phyloP scores from a whole-genome alignment of 179 eudicot species.

The Silene noctiflora region DNA sequence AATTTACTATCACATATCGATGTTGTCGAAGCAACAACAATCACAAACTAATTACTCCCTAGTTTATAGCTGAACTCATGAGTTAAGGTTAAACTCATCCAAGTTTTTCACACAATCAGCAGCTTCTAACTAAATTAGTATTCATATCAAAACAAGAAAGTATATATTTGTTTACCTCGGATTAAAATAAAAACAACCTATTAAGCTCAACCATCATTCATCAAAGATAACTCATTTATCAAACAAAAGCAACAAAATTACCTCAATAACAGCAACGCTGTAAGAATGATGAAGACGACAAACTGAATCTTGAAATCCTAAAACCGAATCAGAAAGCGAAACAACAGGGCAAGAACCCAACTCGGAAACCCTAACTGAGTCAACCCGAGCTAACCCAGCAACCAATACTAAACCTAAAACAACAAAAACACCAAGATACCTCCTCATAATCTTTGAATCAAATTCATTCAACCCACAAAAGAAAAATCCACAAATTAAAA shows the following conservation, averaged over 20 bases:
- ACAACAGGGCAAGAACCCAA: conserved; percentile 38
- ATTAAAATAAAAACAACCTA: too few relatives aligned
- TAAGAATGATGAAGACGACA: conserved; percentile 36
- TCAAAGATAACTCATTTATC: neutral
- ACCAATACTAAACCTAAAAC: conserved; percentile 35
- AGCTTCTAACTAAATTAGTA: neutral
- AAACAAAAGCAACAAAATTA: conserved; percentile 8
- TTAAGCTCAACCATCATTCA: too few relatives aligned
- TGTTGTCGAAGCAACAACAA: neutral
- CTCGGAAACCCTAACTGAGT: conserved; percentile 42
- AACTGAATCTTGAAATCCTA: conserved; percentile 41
- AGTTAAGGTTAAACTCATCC: too few relatives aligned
- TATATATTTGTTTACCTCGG: neutral
- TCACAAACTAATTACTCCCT: neutral
- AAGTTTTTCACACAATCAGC: neutral
- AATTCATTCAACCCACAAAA: too few relatives aligned
- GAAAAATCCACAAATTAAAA: conserved; percentile 20
- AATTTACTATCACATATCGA: too few relatives aligned
- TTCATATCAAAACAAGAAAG: neutral
- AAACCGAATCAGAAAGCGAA: conserved; percentile 46
- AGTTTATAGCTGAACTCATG: too few relatives aligned
- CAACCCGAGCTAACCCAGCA: conserved; percentile 37
- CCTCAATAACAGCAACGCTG: conserved; percentile 56
- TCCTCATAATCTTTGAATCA: conserved; percentile 21
- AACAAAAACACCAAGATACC: conserved; percentile 33